These are phyloP conservation scores for Scleromitrula shiraiana DNA, from an alignment of 2,329 filamentous ascomycete genomes.

Conservation along the genomic window DNA sequence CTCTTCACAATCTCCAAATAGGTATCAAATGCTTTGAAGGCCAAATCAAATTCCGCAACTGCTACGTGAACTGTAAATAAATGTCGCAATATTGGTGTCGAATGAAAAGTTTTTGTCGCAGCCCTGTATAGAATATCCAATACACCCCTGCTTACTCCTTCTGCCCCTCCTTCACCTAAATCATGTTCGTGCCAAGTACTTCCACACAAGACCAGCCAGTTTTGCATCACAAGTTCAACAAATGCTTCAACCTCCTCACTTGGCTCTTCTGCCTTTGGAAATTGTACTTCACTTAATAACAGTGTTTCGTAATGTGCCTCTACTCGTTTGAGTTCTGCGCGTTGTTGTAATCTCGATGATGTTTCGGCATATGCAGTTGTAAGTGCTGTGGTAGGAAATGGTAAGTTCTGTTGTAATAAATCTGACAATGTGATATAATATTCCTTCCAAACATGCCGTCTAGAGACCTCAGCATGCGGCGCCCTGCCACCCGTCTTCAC, in stretches of 20 bases:
- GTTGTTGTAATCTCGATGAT: conserved; percentile 55
- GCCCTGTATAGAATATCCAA: conserved; percentile 86
- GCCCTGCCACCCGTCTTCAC: conserved; percentile 46
- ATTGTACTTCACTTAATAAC: conserved; percentile 69
- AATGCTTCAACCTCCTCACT: conserved; percentile 77
- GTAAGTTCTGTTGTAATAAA: conserved; percentile 60
- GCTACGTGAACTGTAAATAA: conserved; percentile 83
- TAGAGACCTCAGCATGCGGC: conserved; percentile 50
- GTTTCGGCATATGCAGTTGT: conserved; percentile 37
- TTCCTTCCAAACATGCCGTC: conserved; percentile 70
- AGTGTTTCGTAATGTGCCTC: conserved; percentile 74
- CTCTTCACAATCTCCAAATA: conserved; percentile 84
- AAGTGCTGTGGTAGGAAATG: conserved; percentile 44
- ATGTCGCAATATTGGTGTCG: conserved; percentile 76
- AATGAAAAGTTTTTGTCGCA: conserved; percentile 91
- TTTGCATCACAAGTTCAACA: conserved; percentile 68
- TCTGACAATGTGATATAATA: conserved; percentile 75
- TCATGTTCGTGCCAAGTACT: conserved; percentile 73
- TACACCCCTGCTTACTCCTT: conserved; percentile 64
- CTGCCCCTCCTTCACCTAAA: conserved; percentile 72
- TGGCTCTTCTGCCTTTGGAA: conserved; percentile 74
- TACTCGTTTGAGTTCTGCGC: conserved; percentile 69
- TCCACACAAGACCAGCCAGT: conserved; percentile 79
- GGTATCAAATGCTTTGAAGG: conserved; percentile 83
- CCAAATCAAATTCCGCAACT: conserved; percentile 84